phyloP scores from a whole-genome alignment of 2,329 filamentous ascomycete genomes.

The Pseudogymnoascus sp. region DNA sequence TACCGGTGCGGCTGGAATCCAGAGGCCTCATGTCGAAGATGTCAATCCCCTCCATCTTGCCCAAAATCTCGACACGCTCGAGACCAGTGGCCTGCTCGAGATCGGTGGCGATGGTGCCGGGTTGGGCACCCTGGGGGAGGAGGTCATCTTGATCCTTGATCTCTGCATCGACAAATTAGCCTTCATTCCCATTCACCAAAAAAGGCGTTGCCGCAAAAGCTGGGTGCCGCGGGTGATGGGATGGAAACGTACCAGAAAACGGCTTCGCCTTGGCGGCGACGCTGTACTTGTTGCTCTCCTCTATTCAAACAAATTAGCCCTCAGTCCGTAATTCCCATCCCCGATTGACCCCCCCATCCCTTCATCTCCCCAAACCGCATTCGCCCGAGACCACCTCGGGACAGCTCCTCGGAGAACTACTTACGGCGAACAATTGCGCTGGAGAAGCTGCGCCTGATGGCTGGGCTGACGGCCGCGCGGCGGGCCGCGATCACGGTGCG shows the following conservation, averaged over 20 bases:
- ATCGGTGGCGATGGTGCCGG: slow-evolving; percentile 85
- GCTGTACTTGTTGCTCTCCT: slow-evolving; percentile 5
- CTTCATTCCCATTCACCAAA: neutral
- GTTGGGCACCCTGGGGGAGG: slow-evolving; percentile 67
- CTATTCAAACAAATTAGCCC: neutral
- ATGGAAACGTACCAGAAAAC: neutral
- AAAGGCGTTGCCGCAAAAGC: neutral
- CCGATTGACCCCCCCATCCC: neutral
- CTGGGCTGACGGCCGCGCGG: slow-evolving; percentile 46
- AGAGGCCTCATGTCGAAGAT: slow-evolving; percentile 98
- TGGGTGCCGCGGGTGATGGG: neutral
- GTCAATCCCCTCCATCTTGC: slow-evolving; percentile 98
- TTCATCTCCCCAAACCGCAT: neutral
- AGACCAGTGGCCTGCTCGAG: slow-evolving; percentile 93
- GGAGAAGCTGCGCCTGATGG: slow-evolving; percentile 50
- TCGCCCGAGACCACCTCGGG: neutral
- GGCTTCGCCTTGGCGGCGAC: neutral
- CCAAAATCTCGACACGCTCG: slow-evolving; percentile 95
- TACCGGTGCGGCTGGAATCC: slow-evolving; percentile 81
- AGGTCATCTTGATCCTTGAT: slow-evolving; percentile 78
- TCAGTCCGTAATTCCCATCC: neutral
- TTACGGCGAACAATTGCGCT: slow-evolving; percentile 55
- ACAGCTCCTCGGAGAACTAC: slow-evolving; percentile 18
- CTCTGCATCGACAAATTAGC: slow-evolving; percentile 44
- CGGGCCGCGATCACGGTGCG: slow-evolving; percentile 54